Percentiles rank a stretch among this genome's conserved stretches.
Evolutionary conservation across 129 eudicot genomes (phyloP).

Genomic region (Sambucus nigra): DNA sequence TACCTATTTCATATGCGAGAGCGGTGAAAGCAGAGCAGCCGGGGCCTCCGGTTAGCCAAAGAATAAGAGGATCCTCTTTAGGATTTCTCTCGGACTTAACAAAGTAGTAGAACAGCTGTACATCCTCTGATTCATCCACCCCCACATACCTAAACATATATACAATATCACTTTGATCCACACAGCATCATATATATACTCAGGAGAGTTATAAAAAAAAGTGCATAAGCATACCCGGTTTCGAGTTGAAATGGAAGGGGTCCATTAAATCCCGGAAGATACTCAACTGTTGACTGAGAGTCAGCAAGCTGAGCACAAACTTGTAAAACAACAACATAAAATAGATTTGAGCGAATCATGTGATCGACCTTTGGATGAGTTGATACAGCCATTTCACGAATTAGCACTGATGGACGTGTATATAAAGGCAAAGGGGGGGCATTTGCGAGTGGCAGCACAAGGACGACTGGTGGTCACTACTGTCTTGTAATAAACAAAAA

Average conservation of each 20-base stretch:
- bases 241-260: slow-evolving; percentile 31
- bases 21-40: slow-evolving; percentile 40
- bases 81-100: slow-evolving; percentile 43
- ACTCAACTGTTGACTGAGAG: slow-evolving; percentile 4
- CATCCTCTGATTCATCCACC: slow-evolving; percentile 32
- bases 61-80: slow-evolving; percentile 27
- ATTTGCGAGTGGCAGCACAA: too few species aligned
- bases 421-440: too few species aligned
- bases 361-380: too few species aligned
- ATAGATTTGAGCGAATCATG: background rate
- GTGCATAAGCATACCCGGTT: slow-evolving; percentile 16
- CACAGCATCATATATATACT: background rate
- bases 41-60: slow-evolving; percentile 48
- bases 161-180: background rate
- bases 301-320: background rate
- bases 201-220: too few species aligned
- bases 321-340: background rate
- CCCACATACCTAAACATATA: slow-evolving; percentile 24
- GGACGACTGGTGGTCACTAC: too few species aligned
- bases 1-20: slow-evolving; percentile 40
- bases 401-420: too few species aligned
- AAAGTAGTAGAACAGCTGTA: slow-evolving; percentile 37
- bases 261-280: slow-evolving; percentile 28
- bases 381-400: too few species aligned
- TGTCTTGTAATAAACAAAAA: too few species aligned